Base-by-base conservation (phyloP, 2,329 filamentous ascomycete species). In the Colletotrichum orchidophilum region DNA sequence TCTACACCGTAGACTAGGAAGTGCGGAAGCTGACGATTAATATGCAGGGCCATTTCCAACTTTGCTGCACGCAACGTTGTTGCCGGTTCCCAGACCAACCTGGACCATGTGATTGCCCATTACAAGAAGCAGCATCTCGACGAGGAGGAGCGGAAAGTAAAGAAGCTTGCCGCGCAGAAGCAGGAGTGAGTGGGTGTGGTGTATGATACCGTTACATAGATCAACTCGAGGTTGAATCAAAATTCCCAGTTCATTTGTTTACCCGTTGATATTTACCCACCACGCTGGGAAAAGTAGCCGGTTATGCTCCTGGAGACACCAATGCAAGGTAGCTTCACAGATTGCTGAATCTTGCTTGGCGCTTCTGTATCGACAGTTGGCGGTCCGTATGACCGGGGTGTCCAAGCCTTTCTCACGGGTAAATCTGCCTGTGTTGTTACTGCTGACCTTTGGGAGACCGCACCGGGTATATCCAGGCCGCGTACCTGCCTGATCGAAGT, bases 101-200 rank as follows among this genome's bases (percentile, higher is more conserved):
- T 91, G 57, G 87, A 89, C 78, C 81, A 87, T 75, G 83, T 90
- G 31, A 83, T 88, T 18, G 87, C 86, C 77, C 88, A 90, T 80
- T 90, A 88, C 82, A 82, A 82, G 75, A 82, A 87, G 78, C 80
- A 87, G 80, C 84, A 90, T 74, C 76, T 86, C 65, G 84, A 85
- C 69, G 86, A 88, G 70, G 87, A 89, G 79, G 87, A 86, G 75
- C 83, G 85, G 74, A 90, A 90, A 81, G 81, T 81, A 46, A 82
- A 83, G 78, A 87, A 83, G 79, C 69, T 72, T 42, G 70, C 70
- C 33, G 63, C 66, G 64, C 49, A 69, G 46, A 72, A 72, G 64
- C 61, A 69, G 52, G 57, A 62, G 46, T 71, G 46, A 71, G 42
- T 52, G 39, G 54, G 57, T 31, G 39, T 59, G 63, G 63, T 73